A percentile compares a stretch with the other conserved stretches of the same genome.
Evolutionary conservation across 192 early-diverging fungal genomes (phyloP).

Genomic region (Backusella morwellensis): DNA sequence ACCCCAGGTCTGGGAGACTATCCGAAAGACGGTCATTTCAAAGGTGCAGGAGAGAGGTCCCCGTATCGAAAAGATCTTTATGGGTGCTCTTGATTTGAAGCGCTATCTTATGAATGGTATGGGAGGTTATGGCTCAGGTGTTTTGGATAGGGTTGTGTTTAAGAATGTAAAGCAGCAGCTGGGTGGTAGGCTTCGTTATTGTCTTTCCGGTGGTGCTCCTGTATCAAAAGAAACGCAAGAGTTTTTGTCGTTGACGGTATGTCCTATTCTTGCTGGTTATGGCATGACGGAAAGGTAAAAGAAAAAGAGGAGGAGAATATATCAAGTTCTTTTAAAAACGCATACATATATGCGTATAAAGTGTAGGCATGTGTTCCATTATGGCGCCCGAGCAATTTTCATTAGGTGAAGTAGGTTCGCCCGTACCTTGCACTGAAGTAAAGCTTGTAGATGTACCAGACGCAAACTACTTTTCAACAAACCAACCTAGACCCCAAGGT

Average conservation of each 20-base stretch:
- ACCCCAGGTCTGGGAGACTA: constrained; percentile 62
- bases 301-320: background rate
- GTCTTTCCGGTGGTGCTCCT: constrained; percentile 88
- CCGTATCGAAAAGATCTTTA: constrained; percentile 65
- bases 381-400: constrained; percentile 59
- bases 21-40: constrained; percentile 32
- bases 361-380: constrained; percentile 57
- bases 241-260: constrained; percentile 72
- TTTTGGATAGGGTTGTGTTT: constrained; percentile 82
- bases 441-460: constrained; percentile 74
- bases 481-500: constrained; percentile 64
- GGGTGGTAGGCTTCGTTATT: constrained; percentile 81
- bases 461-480: constrained; percentile 59
- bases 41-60: constrained; percentile 47
- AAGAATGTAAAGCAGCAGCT: constrained; percentile 76
- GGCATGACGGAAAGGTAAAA: constrained; percentile 50
- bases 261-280: constrained; percentile 85
- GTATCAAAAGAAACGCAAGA: constrained; percentile 82
- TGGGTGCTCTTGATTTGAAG: constrained; percentile 73
- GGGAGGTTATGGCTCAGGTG: constrained; percentile 62
- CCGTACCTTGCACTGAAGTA: constrained; percentile 72
- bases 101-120: constrained; percentile 47
- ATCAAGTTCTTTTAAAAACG: background rate
- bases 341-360: background rate
- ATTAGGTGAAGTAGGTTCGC: constrained; percentile 70